Evolutionary conservation across 108 stramenopile species (phyloP).

Genomic region (Cylindrotheca fusiformis): DNA sequence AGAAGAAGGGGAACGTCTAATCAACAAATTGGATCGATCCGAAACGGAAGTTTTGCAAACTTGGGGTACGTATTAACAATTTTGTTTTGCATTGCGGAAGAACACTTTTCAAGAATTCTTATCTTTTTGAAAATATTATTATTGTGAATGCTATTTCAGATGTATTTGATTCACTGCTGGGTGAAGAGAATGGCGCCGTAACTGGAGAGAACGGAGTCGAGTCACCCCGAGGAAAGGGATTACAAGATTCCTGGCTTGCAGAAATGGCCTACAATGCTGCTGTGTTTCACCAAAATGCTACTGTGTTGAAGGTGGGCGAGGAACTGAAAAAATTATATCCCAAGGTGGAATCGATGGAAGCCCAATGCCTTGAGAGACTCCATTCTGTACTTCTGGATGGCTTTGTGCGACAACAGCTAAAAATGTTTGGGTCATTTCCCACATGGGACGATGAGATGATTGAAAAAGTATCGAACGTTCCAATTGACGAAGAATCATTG

Average conservation of each 20-base stretch:
- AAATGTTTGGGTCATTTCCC: not conserved
- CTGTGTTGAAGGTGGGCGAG: not conserved
- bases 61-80: not conserved
- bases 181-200: too few species aligned
- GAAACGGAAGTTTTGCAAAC: not conserved
- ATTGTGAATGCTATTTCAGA: conserved; percentile 1
- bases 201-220: not conserved
- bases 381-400: not conserved
- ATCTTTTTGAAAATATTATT: too few species aligned
- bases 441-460: not conserved
- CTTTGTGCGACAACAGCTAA: not conserved
- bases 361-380: not conserved
- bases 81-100: too few species aligned
- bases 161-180: not conserved
- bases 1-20: not conserved
- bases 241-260: not conserved
- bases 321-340: not conserved
- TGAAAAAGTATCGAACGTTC: not conserved
- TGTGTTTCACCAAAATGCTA: not conserved
- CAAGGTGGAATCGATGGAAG: not conserved
- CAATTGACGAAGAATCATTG: not conserved
- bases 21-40: not conserved
- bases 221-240: not conserved
- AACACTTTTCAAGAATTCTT: too few species aligned
- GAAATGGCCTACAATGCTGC: not conserved